A percentile compares a stretch with the other conserved stretches of the same genome.
These are phyloP conservation scores for Paramyrothecium roridum DNA, from an alignment of 2,329 filamentous ascomycete genomes.

Conservation along the genomic window DNA sequence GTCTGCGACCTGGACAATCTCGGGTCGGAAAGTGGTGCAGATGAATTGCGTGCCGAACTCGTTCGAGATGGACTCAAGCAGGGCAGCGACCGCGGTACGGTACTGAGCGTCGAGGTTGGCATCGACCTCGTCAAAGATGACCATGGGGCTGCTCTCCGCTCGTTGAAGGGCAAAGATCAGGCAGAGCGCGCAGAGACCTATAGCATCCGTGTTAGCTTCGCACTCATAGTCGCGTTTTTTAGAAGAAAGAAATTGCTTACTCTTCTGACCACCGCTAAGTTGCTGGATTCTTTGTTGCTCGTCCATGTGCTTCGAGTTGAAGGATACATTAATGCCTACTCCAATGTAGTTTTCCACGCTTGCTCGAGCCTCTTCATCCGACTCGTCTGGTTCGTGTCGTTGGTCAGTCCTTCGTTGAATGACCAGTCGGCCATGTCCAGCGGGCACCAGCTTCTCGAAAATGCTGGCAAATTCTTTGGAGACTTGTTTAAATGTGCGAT, in stretches of 20 bases:
- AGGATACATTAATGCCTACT: constrained; percentile 94
- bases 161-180: constrained; percentile 98
- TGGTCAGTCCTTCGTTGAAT: constrained; percentile 89
- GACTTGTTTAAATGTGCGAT: constrained; percentile 97
- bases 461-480: constrained; percentile 89
- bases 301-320: constrained; percentile 93
- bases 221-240: not conserved
- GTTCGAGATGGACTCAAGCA: constrained; percentile 75
- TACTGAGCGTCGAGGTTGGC: constrained; percentile 98
- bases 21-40: constrained; percentile 96
- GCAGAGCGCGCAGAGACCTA: constrained; percentile 91
- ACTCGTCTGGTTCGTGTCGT: constrained; percentile 56
- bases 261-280: constrained; percentile 95
- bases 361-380: constrained; percentile 65
- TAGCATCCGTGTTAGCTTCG: constrained; percentile 5
- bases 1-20: constrained; percentile 93
- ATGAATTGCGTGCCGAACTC: constrained; percentile 79
- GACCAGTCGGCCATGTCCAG: constrained; percentile 84
- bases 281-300: constrained; percentile 98
- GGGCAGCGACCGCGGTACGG: constrained; percentile 87
- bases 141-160: constrained; percentile 95
- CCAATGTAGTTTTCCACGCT: constrained; percentile 93
- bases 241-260: constrained; percentile 48
- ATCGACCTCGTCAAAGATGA: constrained; percentile 98
- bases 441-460: constrained; percentile 92